phyloP scores from a whole-genome alignment of 768 basidiomycete species.

The Kwoniella europaea region DNA sequence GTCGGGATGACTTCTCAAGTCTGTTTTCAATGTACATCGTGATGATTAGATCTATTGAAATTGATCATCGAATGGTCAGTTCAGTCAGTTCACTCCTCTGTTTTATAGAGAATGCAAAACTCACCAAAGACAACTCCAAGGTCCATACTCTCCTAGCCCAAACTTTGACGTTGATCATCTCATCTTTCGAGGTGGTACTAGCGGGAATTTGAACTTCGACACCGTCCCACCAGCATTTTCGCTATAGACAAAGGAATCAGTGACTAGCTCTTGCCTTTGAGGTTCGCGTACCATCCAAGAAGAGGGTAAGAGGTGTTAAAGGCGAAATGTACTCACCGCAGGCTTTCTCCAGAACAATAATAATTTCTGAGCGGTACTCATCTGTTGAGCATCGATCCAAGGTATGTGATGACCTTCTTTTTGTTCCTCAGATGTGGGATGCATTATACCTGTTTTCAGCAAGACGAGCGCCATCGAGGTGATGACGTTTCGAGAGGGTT shows the following conservation, averaged over 20 bases:
- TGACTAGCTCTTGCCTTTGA: too few species aligned
- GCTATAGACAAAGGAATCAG: slow-evolving; percentile 61
- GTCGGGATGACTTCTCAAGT: too few species aligned
- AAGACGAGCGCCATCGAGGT: slow-evolving; percentile 97
- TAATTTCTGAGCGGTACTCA: slow-evolving; percentile 96
- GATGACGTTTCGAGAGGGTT: slow-evolving; percentile 95
- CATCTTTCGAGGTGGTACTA: slow-evolving; percentile 60
- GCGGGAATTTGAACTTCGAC: slow-evolving; percentile 82
- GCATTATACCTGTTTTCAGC: slow-evolving; percentile 93
- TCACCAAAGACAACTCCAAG: slow-evolving; percentile 88
- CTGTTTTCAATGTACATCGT: not conserved
- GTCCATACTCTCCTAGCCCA: slow-evolving; percentile 99
- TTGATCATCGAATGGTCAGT: not conserved
- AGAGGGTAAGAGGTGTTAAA: not conserved
- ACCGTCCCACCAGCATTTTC: slow-evolving; percentile 99
- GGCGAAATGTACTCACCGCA: slow-evolving; percentile 71
- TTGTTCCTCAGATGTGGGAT: slow-evolving; percentile 58
- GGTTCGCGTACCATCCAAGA: too few species aligned
- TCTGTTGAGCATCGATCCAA: slow-evolving; percentile 85
- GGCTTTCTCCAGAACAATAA: slow-evolving; percentile 98
- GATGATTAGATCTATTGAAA: not conserved
- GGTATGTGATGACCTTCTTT: slow-evolving; percentile 61
- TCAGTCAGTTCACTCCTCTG: not conserved
- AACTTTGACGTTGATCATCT: slow-evolving; percentile 72
- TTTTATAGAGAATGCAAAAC: slow-evolving; percentile 26